These are phyloP conservation scores for Chrysoporthe austroafricana DNA, from an alignment of 2,329 filamentous ascomycete genomes.

Conservation along the genomic window DNA sequence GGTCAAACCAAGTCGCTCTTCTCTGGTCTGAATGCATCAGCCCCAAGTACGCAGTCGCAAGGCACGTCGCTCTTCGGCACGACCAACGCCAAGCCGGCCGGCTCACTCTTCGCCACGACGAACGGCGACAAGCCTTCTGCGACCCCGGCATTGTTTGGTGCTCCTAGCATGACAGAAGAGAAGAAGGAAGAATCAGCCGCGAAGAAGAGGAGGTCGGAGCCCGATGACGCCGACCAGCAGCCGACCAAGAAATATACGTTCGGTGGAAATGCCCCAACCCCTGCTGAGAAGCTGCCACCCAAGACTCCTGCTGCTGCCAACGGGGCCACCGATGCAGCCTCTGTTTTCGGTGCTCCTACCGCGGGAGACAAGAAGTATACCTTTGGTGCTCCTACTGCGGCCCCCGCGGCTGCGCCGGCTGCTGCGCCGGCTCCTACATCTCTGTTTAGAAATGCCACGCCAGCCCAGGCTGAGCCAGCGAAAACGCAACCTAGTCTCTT, in stretches of 20 bases:
- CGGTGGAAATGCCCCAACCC: slow-evolving; percentile 23
- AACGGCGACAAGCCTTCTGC: slow-evolving; percentile 20
- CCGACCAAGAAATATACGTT: slow-evolving; percentile 23
- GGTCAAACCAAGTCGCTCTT: slow-evolving; percentile 41
- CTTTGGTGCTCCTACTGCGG: slow-evolving; percentile 18
- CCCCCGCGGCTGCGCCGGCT: slow-evolving; percentile 28
- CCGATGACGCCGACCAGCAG: slow-evolving; percentile 20
- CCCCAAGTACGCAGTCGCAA: slow-evolving; percentile 30
- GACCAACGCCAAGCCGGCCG: slow-evolving; percentile 23
- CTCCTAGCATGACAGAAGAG: slow-evolving; percentile 15
- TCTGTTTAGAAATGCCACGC: slow-evolving; percentile 19
- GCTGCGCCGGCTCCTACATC: slow-evolving; percentile 24
- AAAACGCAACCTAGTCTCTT: slow-evolving; percentile 31
- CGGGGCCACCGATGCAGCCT: slow-evolving; percentile 26
- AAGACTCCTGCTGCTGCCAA: slow-evolving; percentile 30
- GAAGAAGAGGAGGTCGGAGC: slow-evolving; percentile 26
- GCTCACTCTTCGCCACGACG: slow-evolving; percentile 23
- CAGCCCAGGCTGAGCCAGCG: slow-evolving; percentile 22
- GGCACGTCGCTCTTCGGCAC: slow-evolving; percentile 35
- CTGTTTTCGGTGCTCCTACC: slow-evolving; percentile 26
- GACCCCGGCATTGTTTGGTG: slow-evolving; percentile 24
- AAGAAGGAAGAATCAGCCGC: slow-evolving; percentile 23
- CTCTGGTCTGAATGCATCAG: slow-evolving; percentile 31
- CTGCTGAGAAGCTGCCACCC: slow-evolving; percentile 24
- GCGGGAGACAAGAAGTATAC: slow-evolving; percentile 23